phyloP scores from a whole-genome alignment of 2,329 filamentous ascomycete species.

The Colletotrichum scovillei region DNA sequence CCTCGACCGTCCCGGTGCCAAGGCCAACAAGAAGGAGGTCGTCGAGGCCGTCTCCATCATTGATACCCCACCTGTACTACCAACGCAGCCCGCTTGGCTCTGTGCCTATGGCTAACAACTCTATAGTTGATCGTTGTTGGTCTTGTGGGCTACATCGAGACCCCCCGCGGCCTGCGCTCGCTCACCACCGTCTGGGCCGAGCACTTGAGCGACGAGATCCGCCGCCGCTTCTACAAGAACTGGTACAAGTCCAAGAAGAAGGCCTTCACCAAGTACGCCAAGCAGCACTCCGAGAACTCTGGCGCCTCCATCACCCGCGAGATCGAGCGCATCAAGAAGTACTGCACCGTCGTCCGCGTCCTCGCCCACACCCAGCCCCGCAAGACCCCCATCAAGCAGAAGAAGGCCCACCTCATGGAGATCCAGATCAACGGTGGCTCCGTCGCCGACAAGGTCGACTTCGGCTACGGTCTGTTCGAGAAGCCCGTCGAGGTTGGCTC shows the following conservation, averaged over 20 bases:
- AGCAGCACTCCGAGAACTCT: conserved; percentile 97
- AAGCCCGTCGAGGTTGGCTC: conserved; percentile 93
- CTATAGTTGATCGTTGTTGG: conserved; percentile 98
- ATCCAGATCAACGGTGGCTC: conserved; percentile 99
- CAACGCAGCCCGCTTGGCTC: conserved; percentile 84
- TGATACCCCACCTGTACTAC: conserved; percentile 95
- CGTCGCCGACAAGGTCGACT: conserved; percentile 95
- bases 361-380: conserved; percentile 99
- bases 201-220: conserved; percentile 98
- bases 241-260: conserved; percentile 99
- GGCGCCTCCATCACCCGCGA: conserved; percentile 94
- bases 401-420: conserved; percentile 99
- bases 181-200: conserved; percentile 99
- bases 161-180: conserved; percentile 97
- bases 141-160: conserved; percentile 99
- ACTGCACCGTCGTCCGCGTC: conserved; percentile 99
- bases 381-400: conserved; percentile 99
- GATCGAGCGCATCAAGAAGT: conserved; percentile 99
- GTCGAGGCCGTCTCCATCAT: conserved; percentile 89
- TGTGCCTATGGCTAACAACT: conserved; percentile 79
- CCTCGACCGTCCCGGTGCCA: conserved; percentile 98
- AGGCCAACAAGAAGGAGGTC: conserved; percentile 99
- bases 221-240: conserved; percentile 99
- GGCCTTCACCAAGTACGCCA: conserved; percentile 99
- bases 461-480: conserved; percentile 96